A percentile compares a stretch with the other conserved stretches of the same genome.
Evolutionary conservation across 2,329 filamentous ascomycete species (phyloP).

Genomic region (Aspergillus sp.): DNA sequence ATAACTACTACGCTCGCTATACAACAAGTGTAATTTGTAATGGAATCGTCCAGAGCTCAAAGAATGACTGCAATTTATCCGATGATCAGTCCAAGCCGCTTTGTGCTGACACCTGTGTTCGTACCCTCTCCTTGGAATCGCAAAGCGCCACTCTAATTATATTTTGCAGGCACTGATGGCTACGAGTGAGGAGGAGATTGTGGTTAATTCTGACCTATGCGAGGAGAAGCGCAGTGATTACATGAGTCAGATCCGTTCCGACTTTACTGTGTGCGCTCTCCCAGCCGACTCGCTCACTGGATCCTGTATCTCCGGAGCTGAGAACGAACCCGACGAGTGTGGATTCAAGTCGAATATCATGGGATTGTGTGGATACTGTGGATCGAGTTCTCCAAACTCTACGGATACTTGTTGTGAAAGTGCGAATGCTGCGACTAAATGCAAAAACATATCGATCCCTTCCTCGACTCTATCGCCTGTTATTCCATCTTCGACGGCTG

Average conservation of each 20-base stretch:
- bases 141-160: conserved; percentile 5
- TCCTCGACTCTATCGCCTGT: conserved; percentile 58
- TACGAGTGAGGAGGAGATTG: conserved; percentile 80
- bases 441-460: conserved; percentile 72
- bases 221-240: conserved; percentile 60
- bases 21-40: conserved; percentile 92
- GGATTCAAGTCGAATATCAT: conserved; percentile 68
- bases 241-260: conserved; percentile 75
- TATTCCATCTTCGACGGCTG: conserved; percentile 50
- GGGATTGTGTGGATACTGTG: conserved; percentile 85
- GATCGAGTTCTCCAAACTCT: conserved; percentile 75
- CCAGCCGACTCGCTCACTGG: conserved; percentile 73
- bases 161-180: conserved; percentile 67
- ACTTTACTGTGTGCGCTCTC: conserved; percentile 84
- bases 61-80: conserved; percentile 62
- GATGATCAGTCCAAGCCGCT: conserved; percentile 65
- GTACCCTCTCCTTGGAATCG: conserved; percentile 18
- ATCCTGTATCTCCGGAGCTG: conserved; percentile 67
- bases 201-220: conserved; percentile 70
- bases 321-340: conserved; percentile 83
- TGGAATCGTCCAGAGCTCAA: conserved; percentile 86
- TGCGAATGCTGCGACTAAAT: conserved; percentile 68
- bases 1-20: conserved; percentile 84
- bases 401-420: conserved; percentile 94
- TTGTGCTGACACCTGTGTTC: conserved; percentile 83